These are phyloP conservation scores for Colletotrichum spinosum DNA, from an alignment of 2,329 filamentous ascomycete species.

Conservation along the genomic window DNA sequence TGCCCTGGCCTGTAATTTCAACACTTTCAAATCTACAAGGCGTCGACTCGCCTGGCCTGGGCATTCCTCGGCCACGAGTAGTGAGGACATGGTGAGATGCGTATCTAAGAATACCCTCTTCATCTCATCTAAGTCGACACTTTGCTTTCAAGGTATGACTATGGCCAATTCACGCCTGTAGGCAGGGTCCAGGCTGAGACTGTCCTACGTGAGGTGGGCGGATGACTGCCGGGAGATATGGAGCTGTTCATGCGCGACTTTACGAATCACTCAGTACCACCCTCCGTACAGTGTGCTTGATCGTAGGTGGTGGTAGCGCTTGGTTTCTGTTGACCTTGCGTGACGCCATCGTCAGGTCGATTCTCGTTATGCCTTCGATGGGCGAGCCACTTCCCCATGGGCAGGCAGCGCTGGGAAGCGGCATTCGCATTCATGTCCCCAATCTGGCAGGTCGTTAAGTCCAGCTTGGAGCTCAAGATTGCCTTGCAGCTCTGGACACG, in stretches of 20 bases:
- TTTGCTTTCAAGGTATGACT: neutral
- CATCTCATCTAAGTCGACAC: no score
- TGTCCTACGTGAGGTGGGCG: conserved; percentile 30
- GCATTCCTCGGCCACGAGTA: conserved; percentile 7
- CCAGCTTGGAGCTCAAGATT: neutral
- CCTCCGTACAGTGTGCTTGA: neutral
- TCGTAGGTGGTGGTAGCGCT: neutral
- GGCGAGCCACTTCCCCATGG: neutral
- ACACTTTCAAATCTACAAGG: conserved; percentile 2
- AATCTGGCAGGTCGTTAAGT: no score
- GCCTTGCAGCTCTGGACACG: neutral
- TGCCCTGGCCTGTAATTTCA: neutral
- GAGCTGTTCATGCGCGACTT: conserved; percentile 25
- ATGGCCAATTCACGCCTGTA: conserved; percentile 3
- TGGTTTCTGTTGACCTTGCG: neutral
- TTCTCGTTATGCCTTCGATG: neutral
- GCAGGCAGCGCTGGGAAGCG: neutral
- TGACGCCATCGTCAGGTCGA: neutral
- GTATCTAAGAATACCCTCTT: conserved; percentile 24
- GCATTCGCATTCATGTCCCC: no score
- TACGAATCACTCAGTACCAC: no score
- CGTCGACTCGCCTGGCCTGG: conserved; percentile 21
- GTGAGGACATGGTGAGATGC: conserved; percentile 4
- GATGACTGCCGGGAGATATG: conserved; percentile 29
- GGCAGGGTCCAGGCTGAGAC: conserved; percentile 25